These are phyloP conservation scores for Tephrocybe sp. DNA, from an alignment of 768 basidiomycete genomes.

Conservation along the genomic window DNA sequence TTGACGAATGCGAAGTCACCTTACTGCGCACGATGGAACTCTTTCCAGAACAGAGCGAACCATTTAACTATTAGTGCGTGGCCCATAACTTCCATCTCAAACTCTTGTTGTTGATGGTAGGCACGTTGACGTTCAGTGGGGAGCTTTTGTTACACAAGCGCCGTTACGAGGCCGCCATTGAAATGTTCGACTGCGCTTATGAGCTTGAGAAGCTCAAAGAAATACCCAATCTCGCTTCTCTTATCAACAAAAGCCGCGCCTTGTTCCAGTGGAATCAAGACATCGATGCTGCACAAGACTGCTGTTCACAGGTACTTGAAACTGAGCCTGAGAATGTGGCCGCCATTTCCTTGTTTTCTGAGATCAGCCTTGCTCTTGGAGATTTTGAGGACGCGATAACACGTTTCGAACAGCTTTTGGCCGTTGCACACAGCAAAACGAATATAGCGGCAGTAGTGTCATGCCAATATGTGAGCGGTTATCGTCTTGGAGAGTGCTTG, in stretches of 20 bases:
- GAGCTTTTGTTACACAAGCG: slow-evolving; percentile 92
- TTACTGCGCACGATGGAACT: slow-evolving; percentile 82
- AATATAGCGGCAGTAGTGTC: slow-evolving; percentile 80
- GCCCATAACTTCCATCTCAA: too few species aligned
- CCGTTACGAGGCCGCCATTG: slow-evolving; percentile 82
- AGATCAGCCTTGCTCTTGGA: slow-evolving; percentile 86
- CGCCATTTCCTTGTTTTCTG: slow-evolving; percentile 91
- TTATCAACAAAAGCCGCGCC: slow-evolving; percentile 97
- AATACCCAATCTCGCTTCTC: slow-evolving; percentile 80
- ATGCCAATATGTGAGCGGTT: slow-evolving; percentile 66
- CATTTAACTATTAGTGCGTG: slow-evolving; percentile 89
- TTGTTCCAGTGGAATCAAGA: slow-evolving; percentile 96
- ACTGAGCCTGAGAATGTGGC: slow-evolving; percentile 94
- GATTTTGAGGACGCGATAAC: slow-evolving; percentile 82
- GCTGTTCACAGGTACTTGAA: slow-evolving; percentile 82
- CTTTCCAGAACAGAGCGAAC: slow-evolving; percentile 87
- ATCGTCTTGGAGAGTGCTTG: neutral
- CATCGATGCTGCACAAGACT: slow-evolving; percentile 74
- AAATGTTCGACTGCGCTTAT: slow-evolving; percentile 89
- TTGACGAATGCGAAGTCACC: slow-evolving; percentile 82
- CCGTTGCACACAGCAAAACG: slow-evolving; percentile 85
- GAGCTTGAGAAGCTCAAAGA: slow-evolving; percentile 80
- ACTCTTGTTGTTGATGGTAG: neutral
- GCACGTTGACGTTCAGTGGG: slow-evolving; percentile 52
- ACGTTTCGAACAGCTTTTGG: slow-evolving; percentile 81